phyloP scores from a whole-genome alignment of 371 early-diverging fungal genomes.

The Sporodiniella umbellata region DNA sequence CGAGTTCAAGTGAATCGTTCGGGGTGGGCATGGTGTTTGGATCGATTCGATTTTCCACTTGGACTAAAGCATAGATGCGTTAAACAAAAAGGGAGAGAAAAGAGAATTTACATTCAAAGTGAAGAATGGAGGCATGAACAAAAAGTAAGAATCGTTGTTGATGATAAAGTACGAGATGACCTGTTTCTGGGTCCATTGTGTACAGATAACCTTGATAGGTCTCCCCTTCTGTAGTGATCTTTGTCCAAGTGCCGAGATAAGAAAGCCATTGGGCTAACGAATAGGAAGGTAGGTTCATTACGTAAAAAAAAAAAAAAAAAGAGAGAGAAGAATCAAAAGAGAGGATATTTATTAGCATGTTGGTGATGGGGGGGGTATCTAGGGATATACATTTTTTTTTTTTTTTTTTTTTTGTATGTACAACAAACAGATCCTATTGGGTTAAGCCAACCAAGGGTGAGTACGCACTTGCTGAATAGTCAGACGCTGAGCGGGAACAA shows the following conservation, averaged over 20 bases:
- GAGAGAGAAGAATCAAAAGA: no score
- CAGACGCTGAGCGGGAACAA: conserved; percentile 12
- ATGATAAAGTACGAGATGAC: conserved; percentile 21
- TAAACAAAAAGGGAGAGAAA: not conserved
- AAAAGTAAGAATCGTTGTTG: not conserved
- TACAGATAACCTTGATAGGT: conserved; percentile 27
- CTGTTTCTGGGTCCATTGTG: conserved; percentile 29
- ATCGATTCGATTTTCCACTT: no score
- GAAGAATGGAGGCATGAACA: conserved; percentile 14
- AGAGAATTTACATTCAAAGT: conserved; percentile 7
- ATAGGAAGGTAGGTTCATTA: no score
- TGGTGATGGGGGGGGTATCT: no score
- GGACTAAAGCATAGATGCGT: no score
- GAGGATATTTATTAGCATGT: no score
- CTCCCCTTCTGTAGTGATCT: conserved; percentile 2
- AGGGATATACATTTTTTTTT: no score
- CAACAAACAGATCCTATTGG: no score
- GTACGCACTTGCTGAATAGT: conserved; percentile 17
- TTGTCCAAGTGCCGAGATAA: conserved; percentile 5
- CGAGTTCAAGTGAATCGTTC: no score
- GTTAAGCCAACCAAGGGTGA: conserved; percentile 24
- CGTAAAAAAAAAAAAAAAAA: no score
- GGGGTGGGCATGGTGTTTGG: no score
- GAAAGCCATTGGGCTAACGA: not conserved
- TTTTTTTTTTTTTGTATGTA: no score